Conservation (phyloP, 2,329 filamentous ascomycete genomes). For the Colletotrichum sp. region DNA sequence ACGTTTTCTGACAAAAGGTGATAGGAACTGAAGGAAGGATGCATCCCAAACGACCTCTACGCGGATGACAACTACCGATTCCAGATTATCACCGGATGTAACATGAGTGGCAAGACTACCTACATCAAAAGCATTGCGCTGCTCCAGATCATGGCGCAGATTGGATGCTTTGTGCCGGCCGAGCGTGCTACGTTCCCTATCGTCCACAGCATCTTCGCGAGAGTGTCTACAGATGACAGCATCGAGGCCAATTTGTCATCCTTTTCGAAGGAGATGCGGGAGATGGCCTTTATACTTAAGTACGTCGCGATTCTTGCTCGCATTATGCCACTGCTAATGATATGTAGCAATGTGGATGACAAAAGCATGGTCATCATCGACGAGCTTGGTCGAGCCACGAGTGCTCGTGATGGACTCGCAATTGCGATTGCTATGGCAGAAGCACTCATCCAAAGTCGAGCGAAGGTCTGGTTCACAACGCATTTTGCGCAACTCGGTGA, state of each 20-base stretch:
- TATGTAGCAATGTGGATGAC: conserved; percentile 68
- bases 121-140: conserved; percentile 89
- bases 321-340: background rate
- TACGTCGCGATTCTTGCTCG: conserved; percentile 24
- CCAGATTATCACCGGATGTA: conserved; percentile 93
- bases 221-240: conserved; percentile 85
- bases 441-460: conserved; percentile 78
- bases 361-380: conserved; percentile 85
- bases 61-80: conserved; percentile 81
- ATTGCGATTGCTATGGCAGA: conserved; percentile 93
- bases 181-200: conserved; percentile 83
- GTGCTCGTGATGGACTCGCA: conserved; percentile 83
- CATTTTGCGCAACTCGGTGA: conserved; percentile 82
- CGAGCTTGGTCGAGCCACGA: conserved; percentile 90
- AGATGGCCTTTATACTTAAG: conserved; percentile 90
- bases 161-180: conserved; percentile 90
- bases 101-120: conserved; percentile 98
- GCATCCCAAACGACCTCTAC: conserved; percentile 90
- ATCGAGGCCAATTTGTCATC: conserved; percentile 92
- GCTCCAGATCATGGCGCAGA: conserved; percentile 90
- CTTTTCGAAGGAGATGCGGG: conserved; percentile 93
- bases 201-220: conserved; percentile 82
- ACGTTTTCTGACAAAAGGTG: background rate
- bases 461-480: conserved; percentile 90
- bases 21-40: conserved; percentile 51